phyloP scores from a whole-genome alignment of 345 rosid species.

The Boechera retrofracta region DNA sequence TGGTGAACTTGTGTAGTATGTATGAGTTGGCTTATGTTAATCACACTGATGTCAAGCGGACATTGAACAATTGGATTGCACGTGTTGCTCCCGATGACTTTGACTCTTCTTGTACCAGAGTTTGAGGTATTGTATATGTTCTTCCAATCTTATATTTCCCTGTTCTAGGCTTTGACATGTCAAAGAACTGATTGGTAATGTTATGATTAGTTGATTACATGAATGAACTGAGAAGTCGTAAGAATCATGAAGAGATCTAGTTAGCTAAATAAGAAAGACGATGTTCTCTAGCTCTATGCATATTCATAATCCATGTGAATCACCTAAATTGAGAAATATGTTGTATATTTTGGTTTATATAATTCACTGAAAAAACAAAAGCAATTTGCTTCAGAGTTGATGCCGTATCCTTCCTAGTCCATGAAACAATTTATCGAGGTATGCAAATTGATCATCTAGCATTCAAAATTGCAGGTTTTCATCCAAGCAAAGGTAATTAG shows the following conservation, averaged over 20 bases:
- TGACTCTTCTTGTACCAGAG: constrained; percentile 84
- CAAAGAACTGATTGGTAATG: constrained; percentile 4
- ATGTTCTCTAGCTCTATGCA: not conserved
- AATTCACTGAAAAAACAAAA: no score
- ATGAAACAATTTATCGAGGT: not conserved
- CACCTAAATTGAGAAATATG: not conserved
- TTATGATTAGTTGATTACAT: not conserved
- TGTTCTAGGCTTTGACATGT: not conserved
- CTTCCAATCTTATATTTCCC: not conserved
- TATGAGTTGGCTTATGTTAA: constrained; percentile 95
- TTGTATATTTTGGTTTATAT: not conserved
- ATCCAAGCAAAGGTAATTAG: constrained; percentile 7
- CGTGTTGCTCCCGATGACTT: constrained; percentile 96
- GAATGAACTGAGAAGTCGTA: not conserved
- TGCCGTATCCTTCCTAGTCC: not conserved
- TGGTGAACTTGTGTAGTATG: constrained; percentile 95
- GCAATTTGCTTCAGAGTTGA: not conserved
- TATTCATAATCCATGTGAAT: constrained; percentile 6
- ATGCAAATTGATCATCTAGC: constrained; percentile 3
- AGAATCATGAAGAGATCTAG: not conserved
- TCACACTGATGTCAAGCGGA: constrained; percentile 81
- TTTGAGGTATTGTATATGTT: constrained; percentile 51
- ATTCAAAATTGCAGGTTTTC: constrained; percentile 28
- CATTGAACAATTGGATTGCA: constrained; percentile 82
- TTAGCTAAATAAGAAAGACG: not conserved